Base-by-base conservation (phyloP, 176 grass and related monocot genomes). In the Raddia guianensis region DNA sequence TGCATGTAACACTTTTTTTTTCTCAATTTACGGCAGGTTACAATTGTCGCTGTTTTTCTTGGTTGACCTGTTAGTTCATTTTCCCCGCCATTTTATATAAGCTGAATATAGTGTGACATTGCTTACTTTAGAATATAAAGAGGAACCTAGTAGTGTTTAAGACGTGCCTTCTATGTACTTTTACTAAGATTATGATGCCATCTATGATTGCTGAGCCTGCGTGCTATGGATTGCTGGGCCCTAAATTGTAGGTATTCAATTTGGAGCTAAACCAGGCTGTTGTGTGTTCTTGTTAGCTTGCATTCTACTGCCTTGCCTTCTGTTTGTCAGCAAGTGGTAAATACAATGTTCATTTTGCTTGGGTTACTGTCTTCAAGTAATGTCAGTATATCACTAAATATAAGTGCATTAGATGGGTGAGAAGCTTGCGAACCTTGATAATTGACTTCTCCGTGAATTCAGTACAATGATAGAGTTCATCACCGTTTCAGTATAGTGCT, bases 51-150 rank as follows among this genome's bases (percentile, higher is more conserved):
- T 54, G 14, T 40, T 66, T 18, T 35, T 63, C 37, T 13, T 63
- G 61, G 61, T 5, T 64, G 15, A 64, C 33, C 33, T 64, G 33
- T 16, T 54, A 16, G 52, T 14, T 52, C 51, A 60, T 59, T 46
- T 15, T 68, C 16, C 66, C 8, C 16, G 27, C 49, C 19, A 81
- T 52, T 62, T 37, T 11, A 32, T 48, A 13, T 58, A 68, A 44
- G 4, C 49, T 68, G 15, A 65, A 79, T 33, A 12, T 66, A 68
- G 66, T 89, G 61, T 6, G 50, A 35, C 53, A 21, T 49, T 48
- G 18, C 5, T 53, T 32, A 81, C 34, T 70, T 1, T n/a, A 12
- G 16, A 46, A 16, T 13, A 47, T 66, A 56, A n/a, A 44, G 64
- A 44, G 15, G 16, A 67, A 66, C 18, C 64, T 37, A 27, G 1